These are phyloP conservation scores for Haplosporangium sp. DNA, from an alignment of 371 early-diverging fungal species.

Conservation along the genomic window DNA sequence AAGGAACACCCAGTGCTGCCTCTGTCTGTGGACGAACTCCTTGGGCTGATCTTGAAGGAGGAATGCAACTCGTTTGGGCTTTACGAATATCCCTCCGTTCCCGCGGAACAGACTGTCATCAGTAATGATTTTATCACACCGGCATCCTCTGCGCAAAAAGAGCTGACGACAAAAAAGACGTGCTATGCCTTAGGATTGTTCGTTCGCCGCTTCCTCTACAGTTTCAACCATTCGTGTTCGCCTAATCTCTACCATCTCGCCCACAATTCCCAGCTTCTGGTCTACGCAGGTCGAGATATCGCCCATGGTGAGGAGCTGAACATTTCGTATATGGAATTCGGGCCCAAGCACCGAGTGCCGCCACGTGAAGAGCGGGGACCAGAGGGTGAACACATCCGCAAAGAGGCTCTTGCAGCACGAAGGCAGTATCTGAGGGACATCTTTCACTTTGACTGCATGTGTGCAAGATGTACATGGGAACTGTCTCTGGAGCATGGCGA, in stretches of 20 bases:
- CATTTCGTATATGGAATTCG: slow-evolving; percentile 23
- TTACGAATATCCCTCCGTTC: slow-evolving; percentile 12
- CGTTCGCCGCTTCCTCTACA: background rate
- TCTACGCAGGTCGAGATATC: slow-evolving; percentile 27
- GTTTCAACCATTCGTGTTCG: slow-evolving; percentile 30
- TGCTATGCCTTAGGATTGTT: slow-evolving; percentile 15
- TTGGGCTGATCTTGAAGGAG: slow-evolving; percentile 21
- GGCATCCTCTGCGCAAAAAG: too few species aligned
- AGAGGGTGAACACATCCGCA: background rate
- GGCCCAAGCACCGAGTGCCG: slow-evolving; percentile 15
- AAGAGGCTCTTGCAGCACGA: slow-evolving; percentile 5
- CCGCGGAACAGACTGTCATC: background rate
- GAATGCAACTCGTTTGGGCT: slow-evolving; percentile 38
- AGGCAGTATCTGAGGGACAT: background rate
- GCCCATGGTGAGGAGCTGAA: slow-evolving; percentile 17
- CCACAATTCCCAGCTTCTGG: slow-evolving; percentile 6
- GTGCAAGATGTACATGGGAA: slow-evolving; percentile 20
- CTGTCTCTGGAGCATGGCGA: background rate
- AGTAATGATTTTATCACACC: too few species aligned
- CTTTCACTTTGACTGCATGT: slow-evolving; percentile 28
- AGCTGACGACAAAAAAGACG: slow-evolving; percentile 1
- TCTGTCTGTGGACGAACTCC: slow-evolving; percentile 14
- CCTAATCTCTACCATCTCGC: slow-evolving; percentile 32
- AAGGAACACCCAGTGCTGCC: background rate
- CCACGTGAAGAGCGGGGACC: background rate